Conservation (phyloP, 495 filamentous ascomycete species). For the Neurospora sp. region DNA sequence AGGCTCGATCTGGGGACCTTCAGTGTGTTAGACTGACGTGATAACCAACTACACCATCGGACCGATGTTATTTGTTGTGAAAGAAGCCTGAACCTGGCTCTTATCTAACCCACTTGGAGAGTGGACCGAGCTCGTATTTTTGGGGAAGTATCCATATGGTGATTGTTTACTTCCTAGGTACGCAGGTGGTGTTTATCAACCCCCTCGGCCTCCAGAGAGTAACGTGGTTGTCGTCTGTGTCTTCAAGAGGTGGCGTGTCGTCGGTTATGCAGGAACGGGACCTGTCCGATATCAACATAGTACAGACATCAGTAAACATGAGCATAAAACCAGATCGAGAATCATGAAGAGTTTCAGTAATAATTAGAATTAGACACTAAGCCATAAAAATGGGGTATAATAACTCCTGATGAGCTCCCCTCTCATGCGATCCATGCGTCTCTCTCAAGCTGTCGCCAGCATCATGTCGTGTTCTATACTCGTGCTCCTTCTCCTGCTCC, state of each 20-base stretch:
- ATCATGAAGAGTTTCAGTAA: background rate
- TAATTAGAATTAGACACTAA: background rate
- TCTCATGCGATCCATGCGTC: background rate
- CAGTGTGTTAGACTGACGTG: background rate
- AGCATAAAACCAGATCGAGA: too few species aligned
- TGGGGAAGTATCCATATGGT: too few species aligned
- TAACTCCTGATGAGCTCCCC: background rate
- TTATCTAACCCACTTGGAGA: background rate
- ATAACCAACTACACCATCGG: background rate
- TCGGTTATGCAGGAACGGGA: too few species aligned
- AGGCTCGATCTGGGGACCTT: background rate
- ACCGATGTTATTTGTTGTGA: background rate
- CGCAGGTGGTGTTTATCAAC: too few species aligned
- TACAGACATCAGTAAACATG: too few species aligned
- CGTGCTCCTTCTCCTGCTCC: background rate
- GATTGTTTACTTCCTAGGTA: too few species aligned
- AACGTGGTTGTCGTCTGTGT: too few species aligned
- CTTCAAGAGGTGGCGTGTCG: too few species aligned
- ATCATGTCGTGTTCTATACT: background rate
- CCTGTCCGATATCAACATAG: too few species aligned
- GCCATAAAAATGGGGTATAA: background rate
- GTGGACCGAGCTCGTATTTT: too few species aligned
- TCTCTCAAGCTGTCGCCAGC: background rate
- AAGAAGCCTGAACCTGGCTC: accelerated
- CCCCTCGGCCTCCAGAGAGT: too few species aligned